Conservation (phyloP, 2,329 filamentous ascomycete species). For the Colletotrichum lentis region DNA sequence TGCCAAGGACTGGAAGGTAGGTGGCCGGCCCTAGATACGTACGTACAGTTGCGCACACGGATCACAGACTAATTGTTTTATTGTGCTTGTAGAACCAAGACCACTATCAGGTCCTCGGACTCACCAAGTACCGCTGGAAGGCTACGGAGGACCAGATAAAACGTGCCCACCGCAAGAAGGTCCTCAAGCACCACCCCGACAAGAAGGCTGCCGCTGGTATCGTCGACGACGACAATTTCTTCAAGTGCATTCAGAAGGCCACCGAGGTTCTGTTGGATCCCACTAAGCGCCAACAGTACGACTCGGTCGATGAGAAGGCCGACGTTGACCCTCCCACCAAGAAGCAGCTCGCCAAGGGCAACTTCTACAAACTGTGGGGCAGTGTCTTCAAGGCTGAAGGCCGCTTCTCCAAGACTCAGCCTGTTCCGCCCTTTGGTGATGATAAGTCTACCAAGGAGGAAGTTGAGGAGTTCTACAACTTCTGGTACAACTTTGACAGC, state of each 20-base stretch:
- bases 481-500: conserved; percentile 99
- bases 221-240: conserved; percentile 95
- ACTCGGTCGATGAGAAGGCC: conserved; percentile 93
- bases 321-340: conserved; percentile 92
- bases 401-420: conserved; percentile 90
- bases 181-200: conserved; percentile 97
- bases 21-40: conserved; percentile 38
- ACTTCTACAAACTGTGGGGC: conserved; percentile 95
- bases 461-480: conserved; percentile 97
- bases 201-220: conserved; percentile 94
- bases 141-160: conserved; percentile 99
- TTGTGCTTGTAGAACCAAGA: conserved; percentile 77
- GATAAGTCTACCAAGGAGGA: conserved; percentile 86
- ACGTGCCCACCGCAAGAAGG: conserved; percentile 98
- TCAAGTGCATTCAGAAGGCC: conserved; percentile 99
- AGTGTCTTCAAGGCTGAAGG: conserved; percentile 89
- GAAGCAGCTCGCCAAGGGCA: conserved; percentile 85
- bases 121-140: conserved; percentile 90
- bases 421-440: conserved; percentile 85
- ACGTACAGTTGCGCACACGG: background rate
- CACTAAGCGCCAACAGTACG: conserved; percentile 90
- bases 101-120: conserved; percentile 94
- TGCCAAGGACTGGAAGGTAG: conserved; percentile 99
- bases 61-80: background rate
- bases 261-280: conserved; percentile 94